These are phyloP conservation scores for Chaetomiaceae sp. DNA, from an alignment of 2,329 filamentous ascomycete species.

Conservation along the genomic window DNA sequence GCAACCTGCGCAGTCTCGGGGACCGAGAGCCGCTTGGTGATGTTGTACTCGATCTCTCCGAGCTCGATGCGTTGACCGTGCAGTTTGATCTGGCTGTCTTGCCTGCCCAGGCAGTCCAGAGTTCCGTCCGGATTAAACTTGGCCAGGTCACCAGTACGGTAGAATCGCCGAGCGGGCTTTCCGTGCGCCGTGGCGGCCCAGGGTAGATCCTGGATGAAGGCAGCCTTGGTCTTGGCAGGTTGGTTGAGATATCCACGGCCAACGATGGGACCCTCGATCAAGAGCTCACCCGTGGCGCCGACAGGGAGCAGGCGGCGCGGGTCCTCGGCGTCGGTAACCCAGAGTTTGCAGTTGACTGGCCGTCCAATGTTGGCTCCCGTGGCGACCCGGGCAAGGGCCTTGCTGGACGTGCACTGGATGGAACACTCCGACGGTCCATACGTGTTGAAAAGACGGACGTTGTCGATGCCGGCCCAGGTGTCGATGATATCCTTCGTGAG, in stretches of 20 bases:
- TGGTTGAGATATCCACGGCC: constrained; percentile 21
- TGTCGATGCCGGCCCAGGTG: constrained; percentile 14
- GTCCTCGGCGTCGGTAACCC: constrained; percentile 12
- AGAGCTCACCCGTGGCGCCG: constrained; percentile 22
- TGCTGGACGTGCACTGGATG: constrained; percentile 8
- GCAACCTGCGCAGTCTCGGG: background rate
- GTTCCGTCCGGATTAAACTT: constrained; percentile 1
- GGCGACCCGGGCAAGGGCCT: background rate
- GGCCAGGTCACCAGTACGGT: constrained; percentile 7
- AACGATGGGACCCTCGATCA: constrained; percentile 19
- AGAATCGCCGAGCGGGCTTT: background rate
- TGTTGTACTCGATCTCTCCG: constrained; percentile 5
- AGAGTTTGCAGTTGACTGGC: constrained; percentile 4
- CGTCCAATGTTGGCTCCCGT: constrained; percentile 3
- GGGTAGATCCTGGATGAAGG: background rate
- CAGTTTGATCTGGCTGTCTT: constrained; percentile 8
- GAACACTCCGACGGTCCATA: constrained; percentile 24
- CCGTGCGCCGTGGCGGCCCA: background rate
- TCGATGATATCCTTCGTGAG: constrained; percentile 16
- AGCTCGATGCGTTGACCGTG: constrained; percentile 7
- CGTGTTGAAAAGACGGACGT: constrained; percentile 15
- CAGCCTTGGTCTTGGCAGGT: constrained; percentile 35
- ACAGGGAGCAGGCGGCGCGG: constrained; percentile 19
- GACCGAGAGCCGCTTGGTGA: background rate
- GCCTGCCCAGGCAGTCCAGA: background rate